Percentiles rank a stretch among this genome's conserved stretches.
Evolutionary conservation across 139 green algal genomes (phyloP).

Genomic region (Volvox reticuliferus): DNA sequence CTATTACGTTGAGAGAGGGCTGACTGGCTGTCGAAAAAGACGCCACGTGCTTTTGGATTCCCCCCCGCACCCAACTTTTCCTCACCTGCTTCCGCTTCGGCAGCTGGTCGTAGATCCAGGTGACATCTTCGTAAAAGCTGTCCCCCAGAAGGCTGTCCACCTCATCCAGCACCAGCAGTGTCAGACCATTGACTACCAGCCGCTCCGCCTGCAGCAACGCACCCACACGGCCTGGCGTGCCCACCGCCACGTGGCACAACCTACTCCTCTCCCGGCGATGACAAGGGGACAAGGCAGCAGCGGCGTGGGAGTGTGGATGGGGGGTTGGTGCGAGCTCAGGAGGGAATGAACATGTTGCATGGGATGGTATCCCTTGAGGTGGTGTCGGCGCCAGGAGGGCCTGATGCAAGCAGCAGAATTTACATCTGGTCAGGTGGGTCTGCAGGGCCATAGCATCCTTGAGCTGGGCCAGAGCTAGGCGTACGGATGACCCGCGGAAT

Average conservation of each 20-base stretch:
- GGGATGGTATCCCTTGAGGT: too few species aligned
- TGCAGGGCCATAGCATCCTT: too few species aligned
- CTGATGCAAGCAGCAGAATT: too few species aligned
- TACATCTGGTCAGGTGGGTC: too few species aligned
- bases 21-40: too few species aligned
- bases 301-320: not conserved
- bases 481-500: too few species aligned
- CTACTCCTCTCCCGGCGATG: slow-evolving; percentile 39
- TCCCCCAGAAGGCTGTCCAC: slow-evolving; percentile 82
- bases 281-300: too few species aligned
- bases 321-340: not conserved
- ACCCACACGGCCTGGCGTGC: slow-evolving; percentile 82
- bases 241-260: slow-evolving; percentile 80
- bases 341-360: too few species aligned
- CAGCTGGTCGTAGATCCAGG: slow-evolving; percentile 66
- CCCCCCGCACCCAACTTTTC: not conserved
- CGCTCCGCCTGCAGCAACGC: slow-evolving; percentile 64
- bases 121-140: slow-evolving; percentile 64
- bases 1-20: too few species aligned
- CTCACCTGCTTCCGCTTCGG: slow-evolving; percentile 70
- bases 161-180: slow-evolving; percentile 86
- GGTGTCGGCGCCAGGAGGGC: too few species aligned
- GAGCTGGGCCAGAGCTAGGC: too few species aligned
- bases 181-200: slow-evolving; percentile 53
- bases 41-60: too few species aligned